A percentile compares a stretch with the other conserved stretches of the same genome.
Conservation (phyloP, 441 rosid genomes). For the Pelargonium fulgidum region DNA sequence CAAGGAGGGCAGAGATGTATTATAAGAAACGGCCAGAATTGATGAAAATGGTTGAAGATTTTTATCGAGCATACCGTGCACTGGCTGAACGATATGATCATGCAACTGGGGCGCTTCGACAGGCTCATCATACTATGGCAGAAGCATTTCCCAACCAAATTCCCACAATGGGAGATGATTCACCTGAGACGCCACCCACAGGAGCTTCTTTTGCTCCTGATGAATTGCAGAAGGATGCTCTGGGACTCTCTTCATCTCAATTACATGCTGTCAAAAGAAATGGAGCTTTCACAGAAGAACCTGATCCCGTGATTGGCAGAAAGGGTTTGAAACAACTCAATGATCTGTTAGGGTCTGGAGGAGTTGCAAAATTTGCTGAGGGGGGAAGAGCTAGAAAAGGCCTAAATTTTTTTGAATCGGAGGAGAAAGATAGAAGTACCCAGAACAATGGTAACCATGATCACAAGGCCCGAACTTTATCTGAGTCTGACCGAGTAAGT, state of each 20-base stretch:
- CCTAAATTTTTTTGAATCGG: constrained; percentile 56
- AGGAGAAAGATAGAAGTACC: constrained; percentile 35
- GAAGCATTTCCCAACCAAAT: constrained; percentile 92
- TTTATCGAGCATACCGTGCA: constrained; percentile 65
- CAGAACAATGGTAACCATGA: constrained; percentile 25
- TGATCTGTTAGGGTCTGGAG: constrained; percentile 39
- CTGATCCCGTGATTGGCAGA: constrained; percentile 37
- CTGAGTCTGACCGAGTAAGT: constrained; percentile 57
- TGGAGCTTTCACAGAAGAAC: constrained; percentile 57
- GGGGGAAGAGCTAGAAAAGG: constrained; percentile 53
- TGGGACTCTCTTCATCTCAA: constrained; percentile 39
- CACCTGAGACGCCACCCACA: constrained; percentile 45
- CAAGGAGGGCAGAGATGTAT: constrained; percentile 84
- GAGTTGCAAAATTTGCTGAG: constrained; percentile 29
- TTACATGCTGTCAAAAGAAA: constrained; percentile 41
- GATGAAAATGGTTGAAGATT: constrained; percentile 61
- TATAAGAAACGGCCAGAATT: constrained; percentile 71
- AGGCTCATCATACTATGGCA: constrained; percentile 32
- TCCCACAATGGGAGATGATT: constrained; percentile 64
- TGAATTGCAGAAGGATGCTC: constrained; percentile 54
- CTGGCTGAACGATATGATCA: constrained; percentile 96
- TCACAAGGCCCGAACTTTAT: constrained; percentile 37
- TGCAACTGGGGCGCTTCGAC: constrained; percentile 80
- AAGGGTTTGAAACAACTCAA: constrained; percentile 52
- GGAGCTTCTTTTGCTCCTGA: constrained; percentile 44